phyloP scores from a whole-genome alignment of 345 rosid species.

The Dipteronia sinensis region DNA sequence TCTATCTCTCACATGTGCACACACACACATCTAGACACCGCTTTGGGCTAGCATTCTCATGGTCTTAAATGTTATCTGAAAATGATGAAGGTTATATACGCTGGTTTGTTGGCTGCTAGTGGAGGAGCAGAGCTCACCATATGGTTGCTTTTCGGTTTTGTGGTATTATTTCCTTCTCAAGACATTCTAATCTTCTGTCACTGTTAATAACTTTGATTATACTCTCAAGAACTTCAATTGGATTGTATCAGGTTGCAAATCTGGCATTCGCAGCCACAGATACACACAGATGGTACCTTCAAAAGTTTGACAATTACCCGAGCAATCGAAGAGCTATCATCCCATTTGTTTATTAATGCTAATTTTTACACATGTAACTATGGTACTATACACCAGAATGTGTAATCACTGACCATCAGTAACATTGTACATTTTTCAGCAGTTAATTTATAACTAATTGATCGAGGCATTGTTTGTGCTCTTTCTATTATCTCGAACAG shows the following conservation, averaged over 20 bases:
- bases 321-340: constrained; percentile 48
- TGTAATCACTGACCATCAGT: background rate
- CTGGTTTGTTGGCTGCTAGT: constrained; percentile 68
- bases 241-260: constrained; percentile 62
- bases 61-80: background rate
- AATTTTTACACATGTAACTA: background rate
- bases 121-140: constrained; percentile 68
- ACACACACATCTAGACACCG: background rate
- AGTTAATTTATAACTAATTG: background rate
- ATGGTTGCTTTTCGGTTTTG: constrained; percentile 65
- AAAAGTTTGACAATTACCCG: constrained; percentile 69
- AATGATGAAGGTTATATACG: constrained; percentile 59
- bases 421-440: background rate
- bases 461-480: background rate
- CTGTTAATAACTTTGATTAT: background rate
- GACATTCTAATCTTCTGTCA: background rate
- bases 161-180: constrained; percentile 38
- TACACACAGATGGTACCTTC: constrained; percentile 71
- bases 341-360: constrained; percentile 45
- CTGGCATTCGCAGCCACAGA: constrained; percentile 64
- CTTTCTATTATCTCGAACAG: background rate
- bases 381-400: background rate
- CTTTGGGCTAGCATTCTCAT: background rate
- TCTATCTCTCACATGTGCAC: background rate
- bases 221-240: background rate